Evolutionary conservation across 1,284 basidiomycete species (phyloP).

Genomic region (Tetrapyrgos nigripes): DNA sequence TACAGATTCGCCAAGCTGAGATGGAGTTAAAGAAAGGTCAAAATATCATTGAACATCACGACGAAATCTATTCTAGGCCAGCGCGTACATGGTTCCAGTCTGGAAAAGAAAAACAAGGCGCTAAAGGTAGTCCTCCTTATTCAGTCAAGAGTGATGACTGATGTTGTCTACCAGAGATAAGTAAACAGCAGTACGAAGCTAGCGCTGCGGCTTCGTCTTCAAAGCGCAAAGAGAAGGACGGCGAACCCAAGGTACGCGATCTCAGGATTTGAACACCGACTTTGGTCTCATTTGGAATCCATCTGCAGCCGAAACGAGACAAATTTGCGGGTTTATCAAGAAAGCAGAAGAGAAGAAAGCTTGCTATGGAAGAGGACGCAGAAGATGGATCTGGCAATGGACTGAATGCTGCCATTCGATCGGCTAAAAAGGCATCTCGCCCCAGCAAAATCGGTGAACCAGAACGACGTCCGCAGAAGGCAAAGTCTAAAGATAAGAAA

Average conservation of each 20-base stretch:
- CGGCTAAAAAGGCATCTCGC: slow-evolving; percentile 80
- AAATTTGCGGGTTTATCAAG: slow-evolving; percentile 88
- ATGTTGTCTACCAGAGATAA: slow-evolving; percentile 53
- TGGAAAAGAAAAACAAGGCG: slow-evolving; percentile 81
- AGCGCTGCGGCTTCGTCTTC: slow-evolving; percentile 44
- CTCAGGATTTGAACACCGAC: not conserved
- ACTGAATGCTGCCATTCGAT: slow-evolving; percentile 79
- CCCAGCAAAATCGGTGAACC: slow-evolving; percentile 52
- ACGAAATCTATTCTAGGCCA: slow-evolving; percentile 94
- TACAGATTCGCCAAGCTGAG: slow-evolving; percentile 85
- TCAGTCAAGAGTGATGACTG: not conserved
- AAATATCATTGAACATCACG: slow-evolving; percentile 94
- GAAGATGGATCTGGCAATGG: slow-evolving; percentile 60
- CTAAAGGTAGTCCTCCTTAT: slow-evolving; percentile 66
- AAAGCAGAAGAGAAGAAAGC: slow-evolving; percentile 83
- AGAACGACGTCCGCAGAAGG: slow-evolving; percentile 22
- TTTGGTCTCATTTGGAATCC: slow-evolving; percentile 11
- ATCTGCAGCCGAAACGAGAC: slow-evolving; percentile 75
- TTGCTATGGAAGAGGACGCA: slow-evolving; percentile 83
- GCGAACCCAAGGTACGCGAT: slow-evolving; percentile 46
- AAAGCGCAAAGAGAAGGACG: slow-evolving; percentile 34
- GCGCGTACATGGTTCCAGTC: slow-evolving; percentile 98
- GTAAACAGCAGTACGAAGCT: slow-evolving; percentile 76
- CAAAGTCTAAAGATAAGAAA: slow-evolving; percentile 23
- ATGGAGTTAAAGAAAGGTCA: slow-evolving; percentile 97